These are phyloP conservation scores for Monosporozyma unispora DNA, from an alignment of 805 yeast genomes.

Conservation along the genomic window DNA sequence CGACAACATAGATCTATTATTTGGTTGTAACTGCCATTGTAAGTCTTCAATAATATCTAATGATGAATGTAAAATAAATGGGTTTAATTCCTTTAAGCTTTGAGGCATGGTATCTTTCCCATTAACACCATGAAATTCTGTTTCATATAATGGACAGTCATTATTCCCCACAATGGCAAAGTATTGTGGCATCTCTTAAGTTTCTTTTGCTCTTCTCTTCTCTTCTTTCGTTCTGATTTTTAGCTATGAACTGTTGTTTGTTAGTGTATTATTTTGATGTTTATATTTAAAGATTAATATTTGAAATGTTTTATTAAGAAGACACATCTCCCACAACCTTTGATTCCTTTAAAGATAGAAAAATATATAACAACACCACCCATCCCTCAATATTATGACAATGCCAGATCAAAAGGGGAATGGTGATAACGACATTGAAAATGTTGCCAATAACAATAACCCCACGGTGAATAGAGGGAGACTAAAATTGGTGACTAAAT, in stretches of 20 bases:
- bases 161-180: conserved; percentile 80
- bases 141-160: conserved; percentile 80
- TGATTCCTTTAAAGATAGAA: neutral
- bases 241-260: conserved; percentile 5
- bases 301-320: neutral
- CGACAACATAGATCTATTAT: neutral
- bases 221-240: neutral
- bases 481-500: conserved; percentile 18
- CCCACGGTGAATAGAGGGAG: conserved; percentile 2
- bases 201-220: neutral
- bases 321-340: neutral
- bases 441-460: neutral
- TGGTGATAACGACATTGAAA: neutral
- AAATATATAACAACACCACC: neutral
- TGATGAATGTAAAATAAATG: conserved; percentile 82
- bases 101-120: conserved; percentile 15
- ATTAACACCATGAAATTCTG: conserved; percentile 59
- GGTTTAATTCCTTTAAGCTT: conserved; percentile 66
- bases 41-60: conserved; percentile 84
- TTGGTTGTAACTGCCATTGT: conserved; percentile 52
- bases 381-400: neutral
- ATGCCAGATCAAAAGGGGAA: neutral
- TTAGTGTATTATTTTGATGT: conserved; percentile 4
- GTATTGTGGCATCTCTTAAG: conserved; percentile 64
- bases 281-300: neutral